Evolutionary conservation across 73 alveolate species (phyloP).

Genomic region (Paramecium primaurelia): DNA sequence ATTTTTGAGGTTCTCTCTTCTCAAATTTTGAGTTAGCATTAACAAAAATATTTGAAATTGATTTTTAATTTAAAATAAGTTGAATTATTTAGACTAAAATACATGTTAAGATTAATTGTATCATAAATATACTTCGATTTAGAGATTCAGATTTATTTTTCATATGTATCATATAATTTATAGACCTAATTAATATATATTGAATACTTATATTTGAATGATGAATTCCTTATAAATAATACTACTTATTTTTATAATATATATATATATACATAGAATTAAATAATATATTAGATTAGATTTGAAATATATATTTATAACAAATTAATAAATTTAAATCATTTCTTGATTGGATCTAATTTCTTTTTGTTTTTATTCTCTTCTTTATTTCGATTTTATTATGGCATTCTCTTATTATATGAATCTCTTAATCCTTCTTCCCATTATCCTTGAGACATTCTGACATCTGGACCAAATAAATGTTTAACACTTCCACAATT

Average conservation of each 20-base stretch:
- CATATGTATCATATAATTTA: too few relatives aligned
- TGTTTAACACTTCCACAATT: slow-evolving; percentile 57
- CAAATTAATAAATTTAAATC: neutral
- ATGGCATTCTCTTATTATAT: neutral
- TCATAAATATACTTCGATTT: too few relatives aligned
- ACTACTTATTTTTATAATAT: too few relatives aligned
- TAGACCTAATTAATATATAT: too few relatives aligned
- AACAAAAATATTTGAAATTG: too few relatives aligned
- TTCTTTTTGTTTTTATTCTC: neutral
- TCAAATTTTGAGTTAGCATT: too few relatives aligned
- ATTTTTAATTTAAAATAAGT: too few relatives aligned
- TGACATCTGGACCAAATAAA: slow-evolving; percentile 55
- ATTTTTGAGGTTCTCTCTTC: too few relatives aligned
- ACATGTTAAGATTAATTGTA: too few relatives aligned
- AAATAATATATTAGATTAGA: neutral
- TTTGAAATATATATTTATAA: neutral
- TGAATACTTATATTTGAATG: too few relatives aligned
- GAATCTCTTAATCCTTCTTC: slow-evolving; percentile 52
- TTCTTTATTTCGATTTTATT: neutral
- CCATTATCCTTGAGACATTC: slow-evolving; percentile 46
- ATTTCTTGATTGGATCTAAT: neutral
- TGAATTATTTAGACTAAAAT: too few relatives aligned
- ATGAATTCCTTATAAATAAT: neutral
- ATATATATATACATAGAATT: neutral
- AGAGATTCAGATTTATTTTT: too few relatives aligned